A percentile compares a stretch with the other conserved stretches of the same genome.
phyloP scores from a whole-genome alignment of 2,329 filamentous ascomycete genomes.

The Scedosporium boydii region DNA sequence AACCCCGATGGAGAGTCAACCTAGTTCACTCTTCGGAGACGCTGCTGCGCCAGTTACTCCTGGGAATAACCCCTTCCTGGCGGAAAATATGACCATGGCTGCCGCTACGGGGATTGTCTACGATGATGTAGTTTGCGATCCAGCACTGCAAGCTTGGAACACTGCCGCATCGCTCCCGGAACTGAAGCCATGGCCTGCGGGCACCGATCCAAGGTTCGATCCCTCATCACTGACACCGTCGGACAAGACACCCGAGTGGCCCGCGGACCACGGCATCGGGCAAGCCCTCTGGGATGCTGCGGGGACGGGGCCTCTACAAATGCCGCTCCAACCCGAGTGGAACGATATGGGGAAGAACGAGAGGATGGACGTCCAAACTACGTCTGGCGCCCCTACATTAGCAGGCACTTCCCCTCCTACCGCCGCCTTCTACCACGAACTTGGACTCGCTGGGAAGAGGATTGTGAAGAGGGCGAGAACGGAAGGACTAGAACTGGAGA shows the following conservation, averaged over 20 bases:
- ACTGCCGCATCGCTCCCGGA: conserved; percentile 15
- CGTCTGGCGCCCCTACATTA: neutral
- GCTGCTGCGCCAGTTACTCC: conserved; percentile 25
- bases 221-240: conserved; percentile 11
- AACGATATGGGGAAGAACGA: neutral
- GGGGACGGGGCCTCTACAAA: conserved; percentile 9
- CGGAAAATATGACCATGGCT: conserved; percentile 20
- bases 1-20: conserved; percentile 14
- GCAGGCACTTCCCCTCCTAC: neutral
- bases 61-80: conserved; percentile 19
- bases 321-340: neutral
- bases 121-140: conserved; percentile 21
- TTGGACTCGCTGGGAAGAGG: neutral
- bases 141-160: conserved; percentile 26
- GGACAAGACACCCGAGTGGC: conserved; percentile 12
- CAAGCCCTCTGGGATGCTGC: conserved; percentile 6
- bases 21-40: conserved; percentile 22
- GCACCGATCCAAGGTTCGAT: conserved; percentile 13
- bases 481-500: neutral
- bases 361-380: neutral
- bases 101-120: conserved; percentile 23
- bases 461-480: neutral
- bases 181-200: conserved; percentile 23
- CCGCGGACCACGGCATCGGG: conserved; percentile 13
- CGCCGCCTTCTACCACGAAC: neutral